These are phyloP conservation scores for Fusarium pseudonygamai DNA, from an alignment of 2,329 filamentous ascomycete species.

Conservation along the genomic window DNA sequence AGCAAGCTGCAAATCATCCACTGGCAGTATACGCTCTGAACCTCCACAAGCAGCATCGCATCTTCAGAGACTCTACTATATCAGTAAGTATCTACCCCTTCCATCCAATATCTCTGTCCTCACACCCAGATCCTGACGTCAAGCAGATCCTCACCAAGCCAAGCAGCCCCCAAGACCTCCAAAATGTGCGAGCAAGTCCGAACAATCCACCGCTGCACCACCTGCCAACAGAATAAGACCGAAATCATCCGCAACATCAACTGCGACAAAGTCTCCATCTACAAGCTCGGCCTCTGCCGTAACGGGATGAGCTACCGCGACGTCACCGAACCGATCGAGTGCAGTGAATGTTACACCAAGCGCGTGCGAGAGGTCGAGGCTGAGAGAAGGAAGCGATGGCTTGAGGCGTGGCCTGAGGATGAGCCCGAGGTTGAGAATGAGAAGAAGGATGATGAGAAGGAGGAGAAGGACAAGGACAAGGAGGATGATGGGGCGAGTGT, in stretches of 20 bases:
- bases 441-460: neutral
- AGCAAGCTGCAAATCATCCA: neutral
- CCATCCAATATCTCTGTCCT: neutral
- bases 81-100: neutral
- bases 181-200: conserved; percentile 7
- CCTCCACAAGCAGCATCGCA: rapidly evolving
- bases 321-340: neutral
- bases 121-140: neutral
- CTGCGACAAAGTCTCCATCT: neutral
- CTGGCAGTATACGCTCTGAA: neutral
- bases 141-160: neutral
- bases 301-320: neutral
- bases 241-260: neutral
- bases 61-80: no score
- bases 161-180: rapidly evolving
- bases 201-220: neutral
- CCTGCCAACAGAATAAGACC: neutral
- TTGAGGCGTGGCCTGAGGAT: neutral
- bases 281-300: neutral
- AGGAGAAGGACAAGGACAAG: neutral
- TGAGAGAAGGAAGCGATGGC: neutral
- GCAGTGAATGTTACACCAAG: neutral
- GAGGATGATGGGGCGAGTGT: neutral
- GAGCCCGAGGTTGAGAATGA: neutral
- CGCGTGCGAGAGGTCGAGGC: neutral